Evolutionary conservation across 2,329 filamentous ascomycete genomes (phyloP).

Genomic region (Xylariaceae sp.): DNA sequence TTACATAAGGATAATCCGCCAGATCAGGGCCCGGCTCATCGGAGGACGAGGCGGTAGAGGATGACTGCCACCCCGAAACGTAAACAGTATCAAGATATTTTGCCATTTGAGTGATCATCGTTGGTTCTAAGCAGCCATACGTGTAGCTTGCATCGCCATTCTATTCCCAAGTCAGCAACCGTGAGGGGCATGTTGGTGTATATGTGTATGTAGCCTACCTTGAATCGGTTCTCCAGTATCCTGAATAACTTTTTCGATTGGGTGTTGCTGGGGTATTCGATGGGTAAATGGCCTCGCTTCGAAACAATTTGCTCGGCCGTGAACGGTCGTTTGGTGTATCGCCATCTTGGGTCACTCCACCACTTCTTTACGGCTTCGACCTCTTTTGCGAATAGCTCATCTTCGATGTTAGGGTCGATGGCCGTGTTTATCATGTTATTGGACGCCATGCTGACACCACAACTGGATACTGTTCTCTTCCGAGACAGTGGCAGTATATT

Average conservation of each 20-base stretch:
- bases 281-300: constrained; percentile 87
- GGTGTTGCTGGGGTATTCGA: constrained; percentile 86
- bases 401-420: constrained; percentile 56
- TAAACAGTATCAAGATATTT: constrained; percentile 99
- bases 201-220: constrained; percentile 53
- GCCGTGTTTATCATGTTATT: constrained; percentile 61
- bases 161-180: constrained; percentile 41
- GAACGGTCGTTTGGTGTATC: constrained; percentile 86
- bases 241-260: constrained; percentile 94
- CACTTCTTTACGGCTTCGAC: constrained; percentile 87
- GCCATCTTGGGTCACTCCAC: constrained; percentile 92
- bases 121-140: constrained; percentile 95
- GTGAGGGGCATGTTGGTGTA: not conserved
- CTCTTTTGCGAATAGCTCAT: constrained; percentile 73
- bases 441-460: constrained; percentile 49
- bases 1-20: constrained; percentile 90
- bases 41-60: constrained; percentile 88
- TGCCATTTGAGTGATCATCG: constrained; percentile 99
- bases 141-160: constrained; percentile 85
- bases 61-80: constrained; percentile 98
- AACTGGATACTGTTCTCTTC: no score
- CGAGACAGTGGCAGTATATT: no score
- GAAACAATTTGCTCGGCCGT: constrained; percentile 96
- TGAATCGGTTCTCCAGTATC: constrained; percentile 82
- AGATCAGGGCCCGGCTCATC: constrained; percentile 97